Evolutionary conservation across 805 yeast species (phyloP), one percentile per base, ranked within the genome.

Genomic region (Lipomyces mesembrius): DNA sequence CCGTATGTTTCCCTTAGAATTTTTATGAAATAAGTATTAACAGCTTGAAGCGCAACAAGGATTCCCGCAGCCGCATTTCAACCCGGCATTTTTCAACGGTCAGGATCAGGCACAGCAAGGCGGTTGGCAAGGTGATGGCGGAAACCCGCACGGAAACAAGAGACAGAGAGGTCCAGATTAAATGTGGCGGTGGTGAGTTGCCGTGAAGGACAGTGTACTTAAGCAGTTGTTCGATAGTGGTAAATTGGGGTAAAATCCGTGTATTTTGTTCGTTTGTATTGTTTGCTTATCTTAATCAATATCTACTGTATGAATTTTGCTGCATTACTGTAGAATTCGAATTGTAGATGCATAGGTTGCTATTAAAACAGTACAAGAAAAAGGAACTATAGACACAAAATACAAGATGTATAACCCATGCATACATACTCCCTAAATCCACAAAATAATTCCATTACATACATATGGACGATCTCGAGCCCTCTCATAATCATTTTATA

Each of bases 121-220:
- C 51, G 65, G 60, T 34, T 61, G 64, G 66, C 66, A 63, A 61
- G 66, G 59, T 11, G 52, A 65, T 51, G 71, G 59, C 59, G 65
- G 70, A 14, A 70, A 70, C 51, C 73, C 73, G 27, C 73, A 70
- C 46, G 73, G 73, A 25, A 69, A 65, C 61, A 72, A 70, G 60
- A 59, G 70, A 39, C 62, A 60, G 49, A 52, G 67, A 51, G 60
- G 60, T 39, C 55, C 66, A 27, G 66, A 63, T 14, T 63, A 63
- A 57, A 25, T 3, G 49, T n/a, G 7, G 20, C 49, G 11, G 3
- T 37, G 49, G 49, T 29, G 6, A 43, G 8, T 17, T 43, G 3
- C 20, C 20, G 22, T 43, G 22, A 43, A 17, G 49, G n/a, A 17
- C 9, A 17, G 9, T 43, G 49, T n/a, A 43, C 22, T 43, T n/a